Conservation (phyloP, 2,329 filamentous ascomycete genomes). For the Alternaria incomplexa region DNA sequence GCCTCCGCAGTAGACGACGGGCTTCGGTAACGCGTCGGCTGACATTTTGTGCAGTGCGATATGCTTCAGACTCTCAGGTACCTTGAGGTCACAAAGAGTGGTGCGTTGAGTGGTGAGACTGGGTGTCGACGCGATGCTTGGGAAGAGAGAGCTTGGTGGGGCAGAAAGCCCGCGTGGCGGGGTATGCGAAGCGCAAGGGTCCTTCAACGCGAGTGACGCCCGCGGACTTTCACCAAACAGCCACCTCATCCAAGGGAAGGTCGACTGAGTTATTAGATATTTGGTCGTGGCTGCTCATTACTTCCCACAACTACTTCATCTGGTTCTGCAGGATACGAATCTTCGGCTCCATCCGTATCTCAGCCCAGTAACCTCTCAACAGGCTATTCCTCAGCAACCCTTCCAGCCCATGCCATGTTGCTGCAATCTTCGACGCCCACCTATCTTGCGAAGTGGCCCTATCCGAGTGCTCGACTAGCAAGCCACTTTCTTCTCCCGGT, state of each 20-base stretch:
- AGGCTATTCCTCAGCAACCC: conserved; percentile 43
- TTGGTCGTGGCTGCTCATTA: too few species aligned
- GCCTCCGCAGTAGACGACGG: conserved; percentile 68
- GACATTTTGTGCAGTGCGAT: conserved; percentile 22
- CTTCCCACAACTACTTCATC: conserved; percentile 7
- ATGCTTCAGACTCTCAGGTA: neutral
- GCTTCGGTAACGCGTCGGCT: conserved; percentile 54
- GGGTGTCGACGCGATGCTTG: conserved; percentile 13
- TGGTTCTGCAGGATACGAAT: conserved; percentile 57
- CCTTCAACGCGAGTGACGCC: neutral
- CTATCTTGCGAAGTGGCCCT: conserved; percentile 16
- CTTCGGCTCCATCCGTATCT: conserved; percentile 60
- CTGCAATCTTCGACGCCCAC: conserved; percentile 26
- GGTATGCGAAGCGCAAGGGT: conserved; percentile 14
- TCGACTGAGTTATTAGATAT: neutral
- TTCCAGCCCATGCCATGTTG: conserved; percentile 40
- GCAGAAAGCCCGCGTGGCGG: conserved; percentile 16
- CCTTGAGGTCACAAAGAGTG: neutral
- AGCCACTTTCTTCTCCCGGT: conserved; percentile 48
- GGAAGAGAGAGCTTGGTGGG: conserved; percentile 17
- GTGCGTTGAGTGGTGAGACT: conserved; percentile 5
- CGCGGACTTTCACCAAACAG: neutral
- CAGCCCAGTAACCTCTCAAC: conserved; percentile 61
- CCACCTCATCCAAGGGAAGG: neutral
- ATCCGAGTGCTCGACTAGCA: conserved; percentile 18